These are phyloP conservation scores for Cercophora scortea DNA, from an alignment of 495 filamentous ascomycete genomes.

Conservation along the genomic window DNA sequence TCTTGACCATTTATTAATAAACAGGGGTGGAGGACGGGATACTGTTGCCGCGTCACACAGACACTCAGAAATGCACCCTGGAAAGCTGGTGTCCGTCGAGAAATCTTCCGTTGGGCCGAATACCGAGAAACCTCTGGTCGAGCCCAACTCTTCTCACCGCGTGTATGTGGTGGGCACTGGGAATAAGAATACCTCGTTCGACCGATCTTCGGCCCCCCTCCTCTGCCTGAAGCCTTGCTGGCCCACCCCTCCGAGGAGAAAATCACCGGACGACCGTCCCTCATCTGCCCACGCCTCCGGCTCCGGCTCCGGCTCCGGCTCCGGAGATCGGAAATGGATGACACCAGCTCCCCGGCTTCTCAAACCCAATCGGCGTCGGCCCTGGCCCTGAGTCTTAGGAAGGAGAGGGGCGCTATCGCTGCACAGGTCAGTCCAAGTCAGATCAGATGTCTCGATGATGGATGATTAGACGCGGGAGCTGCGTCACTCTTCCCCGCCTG, in stretches of 20 bases:
- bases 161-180: neutral
- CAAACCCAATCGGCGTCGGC: neutral
- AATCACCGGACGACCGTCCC: neutral
- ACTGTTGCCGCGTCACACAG: too few species aligned
- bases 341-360: conserved; percentile 2
- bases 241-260: too few species aligned
- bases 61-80: too few species aligned
- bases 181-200: neutral
- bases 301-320: too few species aligned
- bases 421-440: conserved; percentile 28
- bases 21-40: too few species aligned
- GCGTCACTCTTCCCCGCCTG: neutral
- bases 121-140: neutral
- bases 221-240: neutral
- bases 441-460: neutral
- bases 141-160: neutral
- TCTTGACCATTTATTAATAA: too few species aligned
- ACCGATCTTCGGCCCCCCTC: neutral
- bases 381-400: conserved; percentile 17
- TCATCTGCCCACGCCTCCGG: neutral
- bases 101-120: too few species aligned
- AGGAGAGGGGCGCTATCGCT: conserved; percentile 42
- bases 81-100: too few species aligned
- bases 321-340: conserved; percentile 8
- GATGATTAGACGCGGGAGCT: too few species aligned